phyloP scores from a whole-genome alignment of 495 filamentous ascomycete species.

The Trichoderma orchidacearum region DNA sequence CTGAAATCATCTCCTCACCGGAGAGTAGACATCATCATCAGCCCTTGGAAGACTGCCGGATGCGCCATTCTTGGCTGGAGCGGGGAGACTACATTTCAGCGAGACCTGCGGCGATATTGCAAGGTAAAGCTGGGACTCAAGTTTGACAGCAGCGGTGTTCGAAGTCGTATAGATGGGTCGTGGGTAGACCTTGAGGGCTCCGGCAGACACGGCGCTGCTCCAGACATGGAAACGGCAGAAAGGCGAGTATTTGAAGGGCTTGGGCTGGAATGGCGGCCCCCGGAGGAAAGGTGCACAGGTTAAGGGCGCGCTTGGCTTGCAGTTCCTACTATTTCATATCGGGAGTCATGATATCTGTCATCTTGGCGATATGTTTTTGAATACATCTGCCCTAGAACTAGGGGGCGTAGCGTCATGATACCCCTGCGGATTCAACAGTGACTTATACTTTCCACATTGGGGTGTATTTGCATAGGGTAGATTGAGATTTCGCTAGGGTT shows the following conservation, averaged over 20 bases:
- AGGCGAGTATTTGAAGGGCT: conserved; percentile 67
- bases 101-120: conserved; percentile 70
- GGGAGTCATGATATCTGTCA: too few species aligned
- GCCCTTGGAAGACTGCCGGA: conserved; percentile 75
- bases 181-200: conserved; percentile 49
- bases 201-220: conserved; percentile 24
- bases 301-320: conserved; percentile 15
- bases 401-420: too few species aligned
- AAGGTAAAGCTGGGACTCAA: conserved; percentile 63
- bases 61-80: conserved; percentile 85
- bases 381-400: too few species aligned
- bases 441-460: too few species aligned
- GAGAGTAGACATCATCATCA: conserved; percentile 86
- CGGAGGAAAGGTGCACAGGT: conserved; percentile 65
- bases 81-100: conserved; percentile 76
- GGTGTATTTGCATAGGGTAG: too few species aligned
- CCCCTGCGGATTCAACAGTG: too few species aligned
- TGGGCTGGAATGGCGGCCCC: conserved; percentile 57
- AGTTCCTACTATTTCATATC: too few species aligned
- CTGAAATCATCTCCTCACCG: conserved; percentile 58
- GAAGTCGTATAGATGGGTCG: conserved; percentile 47
- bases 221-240: conserved; percentile 57
- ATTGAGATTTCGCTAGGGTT: too few species aligned
- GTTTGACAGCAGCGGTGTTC: conserved; percentile 82
- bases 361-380: too few species aligned